Evolutionary conservation across 1,284 basidiomycete genomes (phyloP), one percentile per base, ranked within the genome.

Genomic region (Pholiota adiposa): DNA sequence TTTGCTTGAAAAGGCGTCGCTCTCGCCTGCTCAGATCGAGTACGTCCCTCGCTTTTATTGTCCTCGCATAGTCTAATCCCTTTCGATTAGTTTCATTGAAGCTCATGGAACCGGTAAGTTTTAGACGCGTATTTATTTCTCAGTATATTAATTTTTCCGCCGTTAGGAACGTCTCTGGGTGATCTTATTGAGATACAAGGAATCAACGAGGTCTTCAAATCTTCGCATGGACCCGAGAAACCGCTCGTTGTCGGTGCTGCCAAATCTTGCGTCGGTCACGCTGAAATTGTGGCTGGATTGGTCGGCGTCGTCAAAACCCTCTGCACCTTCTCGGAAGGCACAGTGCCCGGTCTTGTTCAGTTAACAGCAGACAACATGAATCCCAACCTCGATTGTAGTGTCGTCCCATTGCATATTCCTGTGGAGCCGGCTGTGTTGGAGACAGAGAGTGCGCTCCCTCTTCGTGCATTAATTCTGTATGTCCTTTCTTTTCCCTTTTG

Each of bases 51-150:
- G 40, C 7, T 48, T 40, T 34, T 14, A 6, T 18, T 44, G 43
- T 18, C 31, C 14, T 23, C 18, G 6, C 21, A 21, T 33, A 19
- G 1, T 21, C 41, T 49, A 49, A 23, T 33, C 23, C 27, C 52
- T 4, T 11, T 18, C 14, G 4, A 41, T 25, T 59, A 77, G 75
- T 54, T 76, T 75, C 55, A 65, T 76, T 27, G 74, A 77, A 61
- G 65, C 73, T n/a, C 75, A 77, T 59, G 75, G 75, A 43, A 77
- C 75, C 11, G 75, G 74, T 69, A 58, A n/a, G n/a, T n/a, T n/a
- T n/a, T n/a, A 16, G 50, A 51, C 25, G 12, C 14, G 31, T 33
- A n/a, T n/a, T n/a, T n/a, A n/a, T n/a, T n/a, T n/a, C n/a, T n/a
- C n/a, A n/a, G n/a, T n/a, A n/a, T n/a, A n/a, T n/a, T n/a, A n/a